Evolutionary conservation across 2,329 filamentous ascomycete species (phyloP).

Genomic region (Ceratocystis variospora): DNA sequence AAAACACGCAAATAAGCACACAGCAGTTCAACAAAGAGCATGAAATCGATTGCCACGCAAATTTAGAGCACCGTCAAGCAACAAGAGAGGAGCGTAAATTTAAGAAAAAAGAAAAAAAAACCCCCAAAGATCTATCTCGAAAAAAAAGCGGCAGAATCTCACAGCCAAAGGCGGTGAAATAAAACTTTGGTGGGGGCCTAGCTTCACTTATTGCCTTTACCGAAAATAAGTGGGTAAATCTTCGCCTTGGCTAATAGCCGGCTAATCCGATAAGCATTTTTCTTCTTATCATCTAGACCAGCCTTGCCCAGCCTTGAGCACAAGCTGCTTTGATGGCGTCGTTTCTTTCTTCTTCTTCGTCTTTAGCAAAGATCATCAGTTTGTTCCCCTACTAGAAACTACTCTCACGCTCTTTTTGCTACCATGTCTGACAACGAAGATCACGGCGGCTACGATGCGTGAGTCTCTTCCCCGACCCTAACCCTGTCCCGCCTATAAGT

Average conservation of each 20-base stretch:
- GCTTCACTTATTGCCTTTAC: background rate
- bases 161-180: conserved; percentile 2
- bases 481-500: background rate
- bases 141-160: conserved; percentile 10
- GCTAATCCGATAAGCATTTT: conserved; percentile 16
- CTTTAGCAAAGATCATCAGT: conserved; percentile 6
- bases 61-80: background rate
- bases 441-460: conserved; percentile 45
- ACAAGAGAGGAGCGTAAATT: background rate
- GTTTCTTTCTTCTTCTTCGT: conserved; percentile 11
- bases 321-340: conserved; percentile 1
- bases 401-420: background rate
- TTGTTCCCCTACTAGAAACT: background rate
- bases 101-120: background rate
- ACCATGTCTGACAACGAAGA: conserved; percentile 64
- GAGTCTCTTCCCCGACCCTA: conserved; percentile 25
- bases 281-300: background rate
- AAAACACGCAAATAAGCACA: no score
- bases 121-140: background rate
- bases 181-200: conserved; percentile 1
- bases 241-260: background rate
- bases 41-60: background rate
- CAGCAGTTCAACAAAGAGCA: background rate
- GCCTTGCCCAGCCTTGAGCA: conserved; percentile 6
- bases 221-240: background rate